These are phyloP conservation scores for Scheffersomyces quercinus DNA, from an alignment of 1,139 yeast species.

Conservation along the genomic window DNA sequence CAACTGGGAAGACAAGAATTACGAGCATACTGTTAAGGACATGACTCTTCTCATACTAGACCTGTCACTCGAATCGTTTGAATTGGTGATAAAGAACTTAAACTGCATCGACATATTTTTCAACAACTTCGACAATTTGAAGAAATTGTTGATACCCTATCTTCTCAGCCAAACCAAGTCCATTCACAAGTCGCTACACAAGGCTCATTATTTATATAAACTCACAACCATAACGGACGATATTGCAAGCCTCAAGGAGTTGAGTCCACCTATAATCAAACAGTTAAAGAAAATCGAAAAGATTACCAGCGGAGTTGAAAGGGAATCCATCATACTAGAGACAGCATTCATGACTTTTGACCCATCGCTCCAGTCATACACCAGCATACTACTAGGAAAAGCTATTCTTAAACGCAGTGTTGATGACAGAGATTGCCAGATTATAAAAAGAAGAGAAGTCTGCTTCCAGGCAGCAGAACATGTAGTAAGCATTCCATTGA, in stretches of 20 bases:
- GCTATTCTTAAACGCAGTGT: conserved; percentile 43
- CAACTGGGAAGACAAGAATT: conserved; percentile 32
- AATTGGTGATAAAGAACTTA: conserved; percentile 22
- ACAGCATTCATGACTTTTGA: conserved; percentile 36
- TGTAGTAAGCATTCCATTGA: conserved; percentile 45
- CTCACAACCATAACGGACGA: conserved; percentile 33
- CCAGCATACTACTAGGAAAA: conserved; percentile 40
- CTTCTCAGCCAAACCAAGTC: conserved; percentile 32
- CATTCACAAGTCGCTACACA: conserved; percentile 25
- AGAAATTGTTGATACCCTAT: conserved; percentile 39
- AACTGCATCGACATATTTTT: conserved; percentile 37
- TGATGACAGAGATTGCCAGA: conserved; percentile 30
- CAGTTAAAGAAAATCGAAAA: conserved; percentile 39
- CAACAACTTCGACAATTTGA: conserved; percentile 38
- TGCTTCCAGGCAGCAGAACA: conserved; percentile 47
- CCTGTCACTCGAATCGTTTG: conserved; percentile 24
- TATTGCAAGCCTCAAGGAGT: conserved; percentile 16
- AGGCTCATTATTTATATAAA: conserved; percentile 25
- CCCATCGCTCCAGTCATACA: conserved; percentile 38
- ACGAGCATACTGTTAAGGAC: conserved; percentile 26
- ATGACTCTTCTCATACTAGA: conserved; percentile 21
- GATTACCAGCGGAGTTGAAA: conserved; percentile 39
- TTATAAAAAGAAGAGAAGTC: conserved; percentile 39
- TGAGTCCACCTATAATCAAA: conserved; percentile 24
- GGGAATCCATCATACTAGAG: conserved; percentile 31